phyloP scores from a whole-genome alignment of 2,329 filamentous ascomycete species.

The Sporothrix inflata region DNA sequence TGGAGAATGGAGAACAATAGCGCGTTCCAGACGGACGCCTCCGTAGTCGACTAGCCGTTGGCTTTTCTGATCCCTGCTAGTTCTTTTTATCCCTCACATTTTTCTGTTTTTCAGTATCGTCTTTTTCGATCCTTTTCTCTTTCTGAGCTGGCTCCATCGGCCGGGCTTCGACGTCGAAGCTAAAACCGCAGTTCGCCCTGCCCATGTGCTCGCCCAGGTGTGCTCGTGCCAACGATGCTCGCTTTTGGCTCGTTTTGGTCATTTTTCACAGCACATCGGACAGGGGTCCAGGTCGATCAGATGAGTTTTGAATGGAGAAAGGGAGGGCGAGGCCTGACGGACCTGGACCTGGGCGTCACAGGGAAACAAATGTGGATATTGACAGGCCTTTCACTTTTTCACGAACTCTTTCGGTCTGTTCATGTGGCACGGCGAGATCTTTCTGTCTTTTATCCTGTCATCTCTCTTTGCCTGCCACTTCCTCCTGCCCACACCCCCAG shows the following conservation, averaged over 20 bases:
- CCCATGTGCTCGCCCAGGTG: slow-evolving; percentile 22
- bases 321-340: not conserved
- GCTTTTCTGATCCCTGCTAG: slow-evolving; percentile 13
- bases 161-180: not conserved
- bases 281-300: slow-evolving; percentile 23
- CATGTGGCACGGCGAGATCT: not conserved
- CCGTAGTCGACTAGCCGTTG: slow-evolving; percentile 14
- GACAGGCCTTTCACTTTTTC: not conserved
- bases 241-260: not conserved
- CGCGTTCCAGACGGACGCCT: slow-evolving; percentile 4
- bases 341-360: slow-evolving; percentile 3
- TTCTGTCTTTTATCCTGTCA: not conserved
- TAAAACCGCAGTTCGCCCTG: not conserved
- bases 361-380: slow-evolving; percentile 17
- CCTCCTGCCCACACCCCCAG: not conserved
- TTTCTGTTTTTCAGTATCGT: not conserved
- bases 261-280: slow-evolving; percentile 5
- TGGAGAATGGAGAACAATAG: slow-evolving; percentile 15
- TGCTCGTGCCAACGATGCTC: slow-evolving; percentile 19
- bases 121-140: not conserved
- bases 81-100: not conserved
- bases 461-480: not conserved
- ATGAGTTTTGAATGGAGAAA: slow-evolving; percentile 11
- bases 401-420: not conserved
- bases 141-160: not conserved